These are phyloP conservation scores for Backusella macrospora DNA, from an alignment of 192 early-diverging fungal species.

Conservation along the genomic window DNA sequence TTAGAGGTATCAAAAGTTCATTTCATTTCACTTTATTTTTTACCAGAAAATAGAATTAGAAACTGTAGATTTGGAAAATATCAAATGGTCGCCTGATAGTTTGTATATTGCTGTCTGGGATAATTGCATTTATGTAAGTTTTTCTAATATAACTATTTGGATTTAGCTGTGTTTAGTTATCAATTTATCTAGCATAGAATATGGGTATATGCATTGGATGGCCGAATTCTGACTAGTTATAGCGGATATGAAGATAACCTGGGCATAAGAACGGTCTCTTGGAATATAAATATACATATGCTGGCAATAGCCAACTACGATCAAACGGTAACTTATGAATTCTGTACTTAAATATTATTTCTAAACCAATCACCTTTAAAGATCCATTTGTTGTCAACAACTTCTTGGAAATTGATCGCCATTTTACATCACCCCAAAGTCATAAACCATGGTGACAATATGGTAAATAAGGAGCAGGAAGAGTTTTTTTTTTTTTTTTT, in stretches of 20 bases:
- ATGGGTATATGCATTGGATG: constrained; percentile 71
- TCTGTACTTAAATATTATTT: not conserved
- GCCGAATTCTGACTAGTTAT: constrained; percentile 48
- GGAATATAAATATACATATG: constrained; percentile 78
- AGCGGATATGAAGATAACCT: constrained; percentile 64
- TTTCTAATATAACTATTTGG: not conserved
- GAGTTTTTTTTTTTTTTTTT: too few species aligned
- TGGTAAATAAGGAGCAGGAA: constrained; percentile 13
- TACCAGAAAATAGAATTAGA: constrained; percentile 67
- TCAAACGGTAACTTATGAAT: constrained; percentile 60
- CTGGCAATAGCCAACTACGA: constrained; percentile 88
- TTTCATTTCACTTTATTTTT: not conserved
- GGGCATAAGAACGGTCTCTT: constrained; percentile 74
- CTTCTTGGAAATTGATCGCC: constrained; percentile 68
- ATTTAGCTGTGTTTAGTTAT: constrained; percentile 13
- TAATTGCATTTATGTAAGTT: constrained; percentile 62
- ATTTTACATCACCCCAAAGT: constrained; percentile 62
- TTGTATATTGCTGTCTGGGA: constrained; percentile 79
- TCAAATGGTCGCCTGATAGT: constrained; percentile 88
- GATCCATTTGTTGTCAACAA: constrained; percentile 69
- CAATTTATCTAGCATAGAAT: constrained; percentile 61
- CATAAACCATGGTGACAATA: constrained; percentile 34
- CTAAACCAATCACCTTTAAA: constrained; percentile 7
- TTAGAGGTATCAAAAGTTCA: not conserved
- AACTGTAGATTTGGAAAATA: constrained; percentile 71